Conservation (phyloP, 495 filamentous ascomycete genomes). For the Eremomyces bilateralis region DNA sequence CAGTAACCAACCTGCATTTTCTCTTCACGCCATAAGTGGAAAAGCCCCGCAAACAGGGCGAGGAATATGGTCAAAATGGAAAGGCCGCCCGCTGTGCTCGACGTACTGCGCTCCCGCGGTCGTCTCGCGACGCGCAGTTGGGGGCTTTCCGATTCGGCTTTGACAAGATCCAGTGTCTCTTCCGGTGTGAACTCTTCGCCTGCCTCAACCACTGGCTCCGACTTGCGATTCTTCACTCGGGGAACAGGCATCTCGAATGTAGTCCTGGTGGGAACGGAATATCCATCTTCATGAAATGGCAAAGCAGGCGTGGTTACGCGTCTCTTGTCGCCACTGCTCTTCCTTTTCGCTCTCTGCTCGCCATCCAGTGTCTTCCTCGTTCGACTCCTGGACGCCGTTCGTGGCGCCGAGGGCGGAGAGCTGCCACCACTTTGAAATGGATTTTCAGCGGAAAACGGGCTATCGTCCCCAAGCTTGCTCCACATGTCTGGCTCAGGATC, state of each 20-base stretch:
- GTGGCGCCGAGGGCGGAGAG: conserved; percentile 25
- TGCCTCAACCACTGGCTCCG: conserved; percentile 22
- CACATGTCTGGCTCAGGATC: conserved; percentile 9
- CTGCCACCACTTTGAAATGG: conserved; percentile 87
- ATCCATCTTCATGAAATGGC: conserved; percentile 17
- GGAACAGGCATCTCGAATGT: conserved; percentile 22
- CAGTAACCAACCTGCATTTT: conserved; percentile 91
- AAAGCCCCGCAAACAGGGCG: conserved; percentile 47
- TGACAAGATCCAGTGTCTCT: conserved; percentile 53
- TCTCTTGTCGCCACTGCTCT: conserved; percentile 25
- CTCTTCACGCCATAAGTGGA: conserved; percentile 72
- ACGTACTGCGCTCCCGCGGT: no score
- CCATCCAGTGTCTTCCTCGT: conserved; percentile 20
- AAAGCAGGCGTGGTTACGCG: conserved; percentile 16
- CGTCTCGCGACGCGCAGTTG: no score
- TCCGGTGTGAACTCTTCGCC: conserved; percentile 92
- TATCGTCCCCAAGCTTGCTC: conserved; percentile 19
- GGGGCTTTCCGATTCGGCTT: conserved; percentile 30
- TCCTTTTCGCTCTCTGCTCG: conserved; percentile 19
- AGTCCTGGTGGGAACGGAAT: conserved; percentile 20
- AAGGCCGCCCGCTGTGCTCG: no score
- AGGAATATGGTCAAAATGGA: conserved; percentile 42
- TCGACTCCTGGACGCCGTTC: conserved; percentile 18
- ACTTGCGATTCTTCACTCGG: conserved; percentile 17
- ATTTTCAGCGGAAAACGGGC: conserved; percentile 69